A percentile compares a stretch with the other conserved stretches of the same genome.
Conservation (phyloP, 2,329 filamentous ascomycete genomes). For the Gliomastix tumulicola region DNA sequence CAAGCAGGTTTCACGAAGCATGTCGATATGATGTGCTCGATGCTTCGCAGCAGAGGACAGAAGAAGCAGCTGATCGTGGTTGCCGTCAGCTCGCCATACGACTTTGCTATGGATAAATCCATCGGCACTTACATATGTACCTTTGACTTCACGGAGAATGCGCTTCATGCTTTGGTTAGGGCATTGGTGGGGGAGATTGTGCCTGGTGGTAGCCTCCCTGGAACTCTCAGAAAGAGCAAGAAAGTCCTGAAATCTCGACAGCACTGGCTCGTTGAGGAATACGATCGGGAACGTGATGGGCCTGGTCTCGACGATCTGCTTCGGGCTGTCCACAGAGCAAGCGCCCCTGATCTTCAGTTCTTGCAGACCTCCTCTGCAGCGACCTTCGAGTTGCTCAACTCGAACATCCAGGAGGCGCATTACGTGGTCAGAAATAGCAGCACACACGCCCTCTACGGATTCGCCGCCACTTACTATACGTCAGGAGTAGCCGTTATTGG, state of each 20-base stretch:
- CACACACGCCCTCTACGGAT: constrained; percentile 84
- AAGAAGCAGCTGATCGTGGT: constrained; percentile 89
- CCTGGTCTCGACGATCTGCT: constrained; percentile 70
- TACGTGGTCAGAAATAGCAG: constrained; percentile 93
- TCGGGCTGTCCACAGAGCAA: constrained; percentile 59
- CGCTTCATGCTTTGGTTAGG: constrained; percentile 76
- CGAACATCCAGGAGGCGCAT: constrained; percentile 71
- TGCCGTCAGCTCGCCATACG: constrained; percentile 90
- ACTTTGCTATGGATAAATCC: constrained; percentile 87
- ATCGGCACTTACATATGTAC: constrained; percentile 93
- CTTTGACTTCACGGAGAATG: constrained; percentile 92
- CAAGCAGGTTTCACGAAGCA: constrained; percentile 95
- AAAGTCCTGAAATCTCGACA: constrained; percentile 85
- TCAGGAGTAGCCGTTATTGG: constrained; percentile 69
- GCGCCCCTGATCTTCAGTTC: constrained; percentile 60
- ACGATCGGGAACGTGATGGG: constrained; percentile 71
- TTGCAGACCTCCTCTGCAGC: constrained; percentile 62
- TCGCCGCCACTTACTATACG: constrained; percentile 82
- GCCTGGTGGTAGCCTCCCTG: constrained; percentile 53
- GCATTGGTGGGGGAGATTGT: constrained; percentile 72
- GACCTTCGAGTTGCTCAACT: constrained; percentile 68
- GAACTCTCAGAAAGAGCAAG: constrained; percentile 79
- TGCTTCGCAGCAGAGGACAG: constrained; percentile 67
- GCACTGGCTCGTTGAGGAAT: constrained; percentile 90
- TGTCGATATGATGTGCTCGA: constrained; percentile 89